Conservation (phyloP, 1,284 basidiomycete genomes). For the Exobasidium rhododendri region DNA sequence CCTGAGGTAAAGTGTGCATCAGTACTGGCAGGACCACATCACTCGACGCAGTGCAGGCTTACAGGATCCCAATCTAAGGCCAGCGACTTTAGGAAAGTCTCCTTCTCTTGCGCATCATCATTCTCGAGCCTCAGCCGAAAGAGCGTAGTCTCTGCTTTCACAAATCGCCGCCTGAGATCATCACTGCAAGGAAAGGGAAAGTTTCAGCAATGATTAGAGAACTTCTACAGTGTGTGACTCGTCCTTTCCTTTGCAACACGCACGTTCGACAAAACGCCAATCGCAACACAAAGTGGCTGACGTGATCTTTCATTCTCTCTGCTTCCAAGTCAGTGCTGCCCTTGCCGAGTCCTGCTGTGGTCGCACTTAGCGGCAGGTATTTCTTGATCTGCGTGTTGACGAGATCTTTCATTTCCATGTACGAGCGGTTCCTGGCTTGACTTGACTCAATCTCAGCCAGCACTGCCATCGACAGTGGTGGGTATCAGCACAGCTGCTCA, state of each 20-base stretch:
- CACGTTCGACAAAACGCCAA: constrained; percentile 94
- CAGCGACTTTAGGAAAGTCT: constrained; percentile 70
- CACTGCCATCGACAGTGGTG: constrained; percentile 57
- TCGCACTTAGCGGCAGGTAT: constrained; percentile 69
- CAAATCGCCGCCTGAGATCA: constrained; percentile 81
- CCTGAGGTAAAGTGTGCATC: too few species aligned
- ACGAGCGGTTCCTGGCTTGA: constrained; percentile 74
- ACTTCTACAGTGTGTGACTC: not conserved
- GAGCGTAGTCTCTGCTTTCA: constrained; percentile 80
- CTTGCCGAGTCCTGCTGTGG: constrained; percentile 58
- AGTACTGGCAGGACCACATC: too few species aligned
- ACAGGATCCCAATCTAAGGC: constrained; percentile 71
- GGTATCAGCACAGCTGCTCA: not conserved
- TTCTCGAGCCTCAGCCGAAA: constrained; percentile 80
- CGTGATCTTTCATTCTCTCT: constrained; percentile 81
- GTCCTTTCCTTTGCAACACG: constrained; percentile 46
- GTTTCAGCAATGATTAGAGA: not conserved
- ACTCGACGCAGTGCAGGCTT: too few species aligned
- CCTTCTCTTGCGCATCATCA: constrained; percentile 65
- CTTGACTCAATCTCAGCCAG: constrained; percentile 93
- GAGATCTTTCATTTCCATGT: constrained; percentile 70
- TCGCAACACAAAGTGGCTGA: constrained; percentile 90
- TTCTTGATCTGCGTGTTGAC: constrained; percentile 66
- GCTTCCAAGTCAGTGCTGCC: constrained; percentile 60
- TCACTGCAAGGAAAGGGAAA: constrained; percentile 67